Percentiles rank a stretch among this genome's conserved stretches.
Evolutionary conservation across 768 basidiomycete species (phyloP).

Genomic region (Grammothele lineata): DNA sequence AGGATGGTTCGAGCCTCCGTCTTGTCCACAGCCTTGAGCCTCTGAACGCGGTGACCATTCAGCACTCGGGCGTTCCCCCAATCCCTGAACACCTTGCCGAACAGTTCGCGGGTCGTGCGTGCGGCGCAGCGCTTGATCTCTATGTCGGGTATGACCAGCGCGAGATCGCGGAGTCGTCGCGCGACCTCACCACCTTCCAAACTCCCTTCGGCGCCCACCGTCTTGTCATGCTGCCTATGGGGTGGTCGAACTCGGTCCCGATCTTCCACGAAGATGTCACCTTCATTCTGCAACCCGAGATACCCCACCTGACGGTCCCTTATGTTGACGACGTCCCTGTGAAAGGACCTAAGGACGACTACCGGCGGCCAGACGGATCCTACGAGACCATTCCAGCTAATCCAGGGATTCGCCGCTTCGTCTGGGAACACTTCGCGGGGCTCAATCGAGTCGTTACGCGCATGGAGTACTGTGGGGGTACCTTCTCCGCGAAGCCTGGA

Average conservation of each 20-base stretch:
- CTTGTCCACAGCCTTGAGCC: slow-evolving; percentile 23
- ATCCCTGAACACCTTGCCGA: slow-evolving; percentile 20
- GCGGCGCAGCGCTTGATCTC: slow-evolving; percentile 4
- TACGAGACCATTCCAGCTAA: slow-evolving; percentile 25
- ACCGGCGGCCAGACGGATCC: slow-evolving; percentile 10
- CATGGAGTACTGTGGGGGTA: slow-evolving; percentile 26
- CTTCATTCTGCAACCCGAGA: slow-evolving; percentile 6
- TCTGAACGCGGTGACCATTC: slow-evolving; percentile 16
- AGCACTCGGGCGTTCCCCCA: slow-evolving; percentile 14
- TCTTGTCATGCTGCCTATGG: slow-evolving; percentile 10
- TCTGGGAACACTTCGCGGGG: slow-evolving; percentile 35
- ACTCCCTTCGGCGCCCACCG: slow-evolving; percentile 9
- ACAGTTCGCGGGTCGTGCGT: slow-evolving; percentile 17
- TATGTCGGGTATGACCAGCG: slow-evolving; percentile 5
- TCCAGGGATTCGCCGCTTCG: slow-evolving; percentile 26
- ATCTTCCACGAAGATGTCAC: slow-evolving; percentile 15
- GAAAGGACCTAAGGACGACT: slow-evolving; percentile 13
- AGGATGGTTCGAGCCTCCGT: slow-evolving; percentile 15
- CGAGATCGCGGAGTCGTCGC: not conserved
- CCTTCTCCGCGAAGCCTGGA: slow-evolving; percentile 4
- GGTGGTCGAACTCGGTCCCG: slow-evolving; percentile 18
- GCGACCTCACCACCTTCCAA: slow-evolving; percentile 6
- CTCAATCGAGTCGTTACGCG: slow-evolving; percentile 32
- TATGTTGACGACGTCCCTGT: slow-evolving; percentile 19
- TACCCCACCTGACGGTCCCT: slow-evolving; percentile 7